A percentile compares a stretch with the other conserved stretches of the same genome.
phyloP scores from a whole-genome alignment of 768 basidiomycete species.

The Krasilnikovozyma curviuscula region DNA sequence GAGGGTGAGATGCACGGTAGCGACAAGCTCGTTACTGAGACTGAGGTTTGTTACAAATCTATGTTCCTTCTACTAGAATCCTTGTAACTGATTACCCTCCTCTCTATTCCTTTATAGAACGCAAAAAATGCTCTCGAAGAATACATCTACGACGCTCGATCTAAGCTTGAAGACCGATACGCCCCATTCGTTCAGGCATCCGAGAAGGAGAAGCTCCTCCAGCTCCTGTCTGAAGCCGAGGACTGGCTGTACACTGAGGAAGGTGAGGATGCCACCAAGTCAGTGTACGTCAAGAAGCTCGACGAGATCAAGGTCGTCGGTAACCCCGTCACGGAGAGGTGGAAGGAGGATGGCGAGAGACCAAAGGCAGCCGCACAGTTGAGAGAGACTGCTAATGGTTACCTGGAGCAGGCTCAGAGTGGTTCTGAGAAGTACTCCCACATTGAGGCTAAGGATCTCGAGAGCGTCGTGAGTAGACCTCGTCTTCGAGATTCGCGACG shows the following conservation, averaged over 20 bases:
- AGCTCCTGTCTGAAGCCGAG: conserved; percentile 55
- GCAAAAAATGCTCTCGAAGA: conserved; percentile 97
- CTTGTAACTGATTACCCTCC: background rate
- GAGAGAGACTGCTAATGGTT: conserved; percentile 73
- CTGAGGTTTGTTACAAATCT: conserved; percentile 45
- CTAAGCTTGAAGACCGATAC: conserved; percentile 78
- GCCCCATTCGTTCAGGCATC: conserved; percentile 47
- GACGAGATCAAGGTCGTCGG: conserved; percentile 68
- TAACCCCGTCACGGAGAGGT: conserved; percentile 67
- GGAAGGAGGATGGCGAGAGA: conserved; percentile 64
- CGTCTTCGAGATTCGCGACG: background rate
- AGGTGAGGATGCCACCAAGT: conserved; percentile 86
- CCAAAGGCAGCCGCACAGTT: conserved; percentile 49
- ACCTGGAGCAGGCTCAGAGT: conserved; percentile 54
- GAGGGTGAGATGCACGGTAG: conserved; percentile 74
- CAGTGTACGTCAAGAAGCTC: conserved; percentile 69
- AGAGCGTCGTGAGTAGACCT: conserved; percentile 21
- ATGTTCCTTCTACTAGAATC: background rate
- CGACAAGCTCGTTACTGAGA: conserved; percentile 94
- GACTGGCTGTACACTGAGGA: conserved; percentile 97
- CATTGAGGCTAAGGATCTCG: conserved; percentile 39
- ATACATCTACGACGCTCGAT: conserved; percentile 87
- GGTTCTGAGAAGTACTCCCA: conserved; percentile 70
- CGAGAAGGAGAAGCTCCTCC: conserved; percentile 62
- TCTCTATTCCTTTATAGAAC: conserved; percentile 37